Conservation (phyloP, 148 eudicot genomes). For the Dysphania ambrosioides region DNA sequence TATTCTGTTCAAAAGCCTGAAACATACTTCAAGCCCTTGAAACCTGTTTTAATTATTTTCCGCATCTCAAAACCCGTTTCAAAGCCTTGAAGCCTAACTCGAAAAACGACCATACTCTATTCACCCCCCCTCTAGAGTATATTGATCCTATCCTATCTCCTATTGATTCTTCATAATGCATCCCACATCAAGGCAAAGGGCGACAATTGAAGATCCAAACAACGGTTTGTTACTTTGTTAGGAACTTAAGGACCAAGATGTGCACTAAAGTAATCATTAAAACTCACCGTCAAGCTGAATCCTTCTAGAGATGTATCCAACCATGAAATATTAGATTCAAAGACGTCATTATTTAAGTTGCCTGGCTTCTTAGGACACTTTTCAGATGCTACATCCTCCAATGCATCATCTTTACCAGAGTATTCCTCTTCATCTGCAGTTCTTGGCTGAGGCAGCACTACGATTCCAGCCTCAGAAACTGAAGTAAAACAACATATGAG, state of each 20-base stretch:
- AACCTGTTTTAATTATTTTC: too few relatives aligned
- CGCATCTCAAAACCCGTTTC: too few relatives aligned
- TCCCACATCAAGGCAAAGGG: slow-evolving; percentile 88
- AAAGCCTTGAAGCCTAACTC: too few relatives aligned
- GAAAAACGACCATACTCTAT: too few relatives aligned
- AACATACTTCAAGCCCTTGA: too few relatives aligned
- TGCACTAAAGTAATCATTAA: background rate
- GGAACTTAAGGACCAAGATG: background rate
- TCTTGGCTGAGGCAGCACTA: slow-evolving; percentile 49
- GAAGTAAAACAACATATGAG: slow-evolving; percentile 10
- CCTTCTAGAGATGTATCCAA: slow-evolving; percentile 76
- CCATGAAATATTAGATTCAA: slow-evolving; percentile 78
- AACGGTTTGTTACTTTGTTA: slow-evolving; percentile 11
- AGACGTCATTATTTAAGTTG: slow-evolving; percentile 40
- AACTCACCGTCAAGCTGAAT: slow-evolving; percentile 67
- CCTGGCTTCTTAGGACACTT: slow-evolving; percentile 72
- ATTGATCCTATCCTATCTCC: too few relatives aligned
- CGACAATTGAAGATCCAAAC: slow-evolving; percentile 59
- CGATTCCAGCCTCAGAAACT: slow-evolving; percentile 84
- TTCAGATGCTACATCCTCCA: slow-evolving; percentile 41
- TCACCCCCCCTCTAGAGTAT: too few relatives aligned
- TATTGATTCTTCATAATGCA: too few relatives aligned
- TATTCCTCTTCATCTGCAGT: slow-evolving; percentile 32
- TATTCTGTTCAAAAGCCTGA: too few relatives aligned
- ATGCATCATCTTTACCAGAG: slow-evolving; percentile 30